Conservation (phyloP, 2,329 filamentous ascomycete genomes). For the Pyrenophora teres region DNA sequence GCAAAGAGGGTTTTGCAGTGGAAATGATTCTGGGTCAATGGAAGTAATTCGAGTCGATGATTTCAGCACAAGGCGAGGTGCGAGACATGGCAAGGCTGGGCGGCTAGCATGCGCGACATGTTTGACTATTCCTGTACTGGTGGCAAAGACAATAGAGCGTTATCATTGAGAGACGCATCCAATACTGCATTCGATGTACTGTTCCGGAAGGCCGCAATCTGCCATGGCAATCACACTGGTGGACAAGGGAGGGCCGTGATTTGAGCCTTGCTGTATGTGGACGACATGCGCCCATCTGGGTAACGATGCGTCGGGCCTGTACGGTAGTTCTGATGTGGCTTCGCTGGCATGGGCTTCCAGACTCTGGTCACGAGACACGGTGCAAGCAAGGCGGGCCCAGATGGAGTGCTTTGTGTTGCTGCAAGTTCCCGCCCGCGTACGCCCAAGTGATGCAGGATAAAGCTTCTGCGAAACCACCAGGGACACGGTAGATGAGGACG, state of each 20-base stretch:
- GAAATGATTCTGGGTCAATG: neutral
- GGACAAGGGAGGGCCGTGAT: slow-evolving; percentile 14
- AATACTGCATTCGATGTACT: slow-evolving; percentile 8
- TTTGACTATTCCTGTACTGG: too few species aligned
- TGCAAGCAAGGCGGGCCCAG: slow-evolving; percentile 14
- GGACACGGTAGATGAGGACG: neutral
- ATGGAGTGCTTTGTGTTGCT: slow-evolving; percentile 5
- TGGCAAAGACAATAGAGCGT: neutral
- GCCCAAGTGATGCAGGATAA: neutral
- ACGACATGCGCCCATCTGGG: slow-evolving; percentile 1
- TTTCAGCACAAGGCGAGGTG: slow-evolving; percentile 4
- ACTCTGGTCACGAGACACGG: slow-evolving; percentile 12
- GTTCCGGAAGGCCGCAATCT: slow-evolving; percentile 3
- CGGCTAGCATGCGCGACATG: neutral
- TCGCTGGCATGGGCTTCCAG: slow-evolving; percentile 21
- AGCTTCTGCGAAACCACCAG: neutral
- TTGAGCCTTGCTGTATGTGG: slow-evolving; percentile 2
- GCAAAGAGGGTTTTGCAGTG: slow-evolving; percentile 11
- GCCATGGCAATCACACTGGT: neutral
- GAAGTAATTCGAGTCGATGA: neutral
- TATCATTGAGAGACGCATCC: neutral
- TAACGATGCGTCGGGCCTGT: slow-evolving; percentile 14
- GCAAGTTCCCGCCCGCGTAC: slow-evolving; percentile 4
- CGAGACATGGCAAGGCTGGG: neutral
- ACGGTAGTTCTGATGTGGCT: slow-evolving; percentile 16